Evolutionary conservation across 176 grass and related monocot genomes (phyloP).

Genomic region (Ensete glaucum): DNA sequence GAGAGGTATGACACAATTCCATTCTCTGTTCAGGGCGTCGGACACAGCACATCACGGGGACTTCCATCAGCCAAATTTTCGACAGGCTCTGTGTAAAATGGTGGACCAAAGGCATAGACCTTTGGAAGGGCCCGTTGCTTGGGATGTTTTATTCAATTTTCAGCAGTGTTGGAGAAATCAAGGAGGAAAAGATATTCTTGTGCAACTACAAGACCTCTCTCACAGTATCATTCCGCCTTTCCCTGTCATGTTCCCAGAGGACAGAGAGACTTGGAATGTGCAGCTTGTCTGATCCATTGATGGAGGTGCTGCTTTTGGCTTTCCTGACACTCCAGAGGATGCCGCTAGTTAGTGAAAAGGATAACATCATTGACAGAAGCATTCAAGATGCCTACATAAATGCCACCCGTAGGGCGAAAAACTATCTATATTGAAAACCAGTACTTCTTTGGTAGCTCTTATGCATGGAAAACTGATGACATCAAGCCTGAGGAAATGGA

Average conservation of each 20-base stretch:
- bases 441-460: slow-evolving; percentile 90
- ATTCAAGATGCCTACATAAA: slow-evolving; percentile 93
- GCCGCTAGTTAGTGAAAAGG: slow-evolving; percentile 70
- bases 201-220: slow-evolving; percentile 41
- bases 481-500: slow-evolving; percentile 57
- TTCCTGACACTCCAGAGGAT: slow-evolving; percentile 56
- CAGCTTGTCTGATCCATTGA: slow-evolving; percentile 80
- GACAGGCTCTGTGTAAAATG: slow-evolving; percentile 31
- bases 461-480: slow-evolving; percentile 63
- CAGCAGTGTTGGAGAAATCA: slow-evolving; percentile 88
- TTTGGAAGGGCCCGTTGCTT: slow-evolving; percentile 78
- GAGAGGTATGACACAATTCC: slow-evolving; percentile 78
- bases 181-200: slow-evolving; percentile 40
- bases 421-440: slow-evolving; percentile 91
- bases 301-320: slow-evolving; percentile 52
- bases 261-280: slow-evolving; percentile 67
- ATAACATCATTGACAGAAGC: slow-evolving; percentile 84
- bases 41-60: slow-evolving; percentile 60
- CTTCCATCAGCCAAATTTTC: slow-evolving; percentile 70
- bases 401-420: slow-evolving; percentile 62
- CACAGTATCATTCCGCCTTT: slow-evolving; percentile 64
- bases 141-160: slow-evolving; percentile 89
- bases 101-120: slow-evolving; percentile 61
- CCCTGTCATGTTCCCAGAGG: slow-evolving; percentile 52
- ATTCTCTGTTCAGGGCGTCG: slow-evolving; percentile 77